Percentiles rank a stretch among this genome's conserved stretches.
phyloP scores from a whole-genome alignment of 495 filamentous ascomycete genomes.

The Pyronema domesticum region DNA sequence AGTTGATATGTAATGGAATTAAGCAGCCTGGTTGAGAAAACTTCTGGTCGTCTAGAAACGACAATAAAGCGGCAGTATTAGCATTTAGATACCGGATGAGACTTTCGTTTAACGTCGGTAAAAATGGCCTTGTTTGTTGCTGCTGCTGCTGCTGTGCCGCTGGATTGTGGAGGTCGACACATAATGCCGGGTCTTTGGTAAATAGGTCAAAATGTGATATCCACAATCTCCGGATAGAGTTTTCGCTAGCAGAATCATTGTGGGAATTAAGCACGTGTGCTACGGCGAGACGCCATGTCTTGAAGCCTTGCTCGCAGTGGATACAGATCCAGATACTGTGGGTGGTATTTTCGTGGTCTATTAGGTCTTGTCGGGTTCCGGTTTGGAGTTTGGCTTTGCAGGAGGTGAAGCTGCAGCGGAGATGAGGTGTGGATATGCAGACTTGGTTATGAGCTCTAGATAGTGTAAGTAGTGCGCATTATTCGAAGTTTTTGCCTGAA shows the following conservation, averaged over 20 bases:
- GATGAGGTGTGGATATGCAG: neutral
- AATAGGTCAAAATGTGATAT: neutral
- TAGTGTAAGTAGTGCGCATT: no score
- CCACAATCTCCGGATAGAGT: neutral
- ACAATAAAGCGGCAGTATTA: neutral
- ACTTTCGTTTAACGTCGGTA: neutral
- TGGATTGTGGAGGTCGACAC: neutral
- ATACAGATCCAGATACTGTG: neutral
- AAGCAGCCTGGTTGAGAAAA: no score
- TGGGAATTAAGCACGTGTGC: neutral
- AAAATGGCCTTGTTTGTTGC: no score
- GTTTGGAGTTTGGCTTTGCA: neutral
- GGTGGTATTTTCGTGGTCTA: neutral
- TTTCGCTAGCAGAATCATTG: neutral
- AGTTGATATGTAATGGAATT: no score
- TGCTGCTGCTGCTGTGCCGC: neutral
- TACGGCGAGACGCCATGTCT: neutral
- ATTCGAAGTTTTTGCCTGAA: no score
- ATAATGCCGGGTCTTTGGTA: neutral
- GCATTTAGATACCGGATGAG: neutral
- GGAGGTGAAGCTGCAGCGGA: neutral
- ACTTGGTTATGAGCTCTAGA: no score
- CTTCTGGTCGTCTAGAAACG: neutral
- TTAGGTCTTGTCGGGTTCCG: neutral
- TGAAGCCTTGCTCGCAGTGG: neutral